A percentile compares a stretch with the other conserved stretches of the same genome.
These are phyloP conservation scores for Bipolaris oryzae DNA, from an alignment of 2,329 filamentous ascomycete genomes.

Conservation along the genomic window DNA sequence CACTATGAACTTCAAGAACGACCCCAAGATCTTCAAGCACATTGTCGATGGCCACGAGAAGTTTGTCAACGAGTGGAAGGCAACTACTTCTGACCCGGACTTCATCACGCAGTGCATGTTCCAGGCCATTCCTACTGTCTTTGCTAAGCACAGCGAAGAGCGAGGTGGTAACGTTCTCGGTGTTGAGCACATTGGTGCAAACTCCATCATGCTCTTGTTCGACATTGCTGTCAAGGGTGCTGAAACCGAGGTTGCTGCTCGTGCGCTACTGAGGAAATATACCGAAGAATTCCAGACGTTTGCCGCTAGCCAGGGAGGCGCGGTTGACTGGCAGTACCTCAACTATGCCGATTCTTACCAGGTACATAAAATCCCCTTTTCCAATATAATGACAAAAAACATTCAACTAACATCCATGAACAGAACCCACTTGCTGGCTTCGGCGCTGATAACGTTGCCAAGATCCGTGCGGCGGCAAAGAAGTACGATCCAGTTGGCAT, in stretches of 20 bases:
- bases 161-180: conserved; percentile 38
- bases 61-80: conserved; percentile 28
- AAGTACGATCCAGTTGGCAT: conserved; percentile 51
- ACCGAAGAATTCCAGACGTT: conserved; percentile 20
- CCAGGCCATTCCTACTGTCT: conserved; percentile 26
- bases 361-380: conserved; percentile 10
- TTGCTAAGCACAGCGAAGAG: conserved; percentile 24
- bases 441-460: conserved; percentile 45
- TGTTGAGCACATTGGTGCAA: conserved; percentile 23
- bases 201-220: conserved; percentile 31
- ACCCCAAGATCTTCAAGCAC: conserved; percentile 20
- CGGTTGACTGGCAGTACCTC: conserved; percentile 32
- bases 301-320: conserved; percentile 17
- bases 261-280: conserved; percentile 17
- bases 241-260: conserved; percentile 20
- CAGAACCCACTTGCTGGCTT: conserved; percentile 50
- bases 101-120: conserved; percentile 37
- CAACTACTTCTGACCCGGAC: conserved; percentile 13
- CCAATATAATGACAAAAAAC: not conserved
- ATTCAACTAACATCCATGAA: conserved; percentile 22
- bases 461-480: conserved; percentile 40
- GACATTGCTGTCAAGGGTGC: conserved; percentile 24
- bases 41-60: conserved; percentile 29
- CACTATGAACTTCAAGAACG: conserved; percentile 35
- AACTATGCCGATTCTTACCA: conserved; percentile 46